Evolutionary conservation across 1,284 basidiomycete species (phyloP).

Genomic region (Ustilago trichophora): DNA sequence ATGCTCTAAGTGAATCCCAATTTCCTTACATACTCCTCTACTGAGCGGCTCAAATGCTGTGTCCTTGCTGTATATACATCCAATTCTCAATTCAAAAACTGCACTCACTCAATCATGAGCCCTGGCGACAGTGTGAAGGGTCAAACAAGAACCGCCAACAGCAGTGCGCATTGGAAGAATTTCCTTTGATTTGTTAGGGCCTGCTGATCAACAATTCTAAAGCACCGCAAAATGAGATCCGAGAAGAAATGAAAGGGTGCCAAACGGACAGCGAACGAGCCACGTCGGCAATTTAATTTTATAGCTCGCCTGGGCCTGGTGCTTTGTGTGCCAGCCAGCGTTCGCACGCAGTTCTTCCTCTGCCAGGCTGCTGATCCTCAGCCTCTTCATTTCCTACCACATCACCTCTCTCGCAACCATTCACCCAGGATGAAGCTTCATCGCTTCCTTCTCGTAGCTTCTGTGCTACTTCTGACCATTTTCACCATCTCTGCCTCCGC

Average conservation of each 20-base stretch:
- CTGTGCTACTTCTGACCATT: conserved; percentile 14
- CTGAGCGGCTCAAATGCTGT: no score
- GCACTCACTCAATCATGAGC: no score
- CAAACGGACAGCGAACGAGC: conserved; percentile 36
- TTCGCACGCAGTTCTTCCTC: no score
- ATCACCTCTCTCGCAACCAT: background rate
- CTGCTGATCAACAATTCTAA: no score
- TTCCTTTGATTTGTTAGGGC: no score
- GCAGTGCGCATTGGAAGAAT: no score
- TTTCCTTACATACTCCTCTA: no score
- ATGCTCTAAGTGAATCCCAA: conserved; percentile 34
- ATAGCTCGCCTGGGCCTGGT: no score
- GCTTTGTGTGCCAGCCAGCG: no score
- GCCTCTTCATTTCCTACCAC: background rate
- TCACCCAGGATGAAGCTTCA: conserved; percentile 20
- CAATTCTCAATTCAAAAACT: no score
- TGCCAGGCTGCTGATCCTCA: conserved; percentile 1
- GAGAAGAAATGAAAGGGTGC: conserved; percentile 14
- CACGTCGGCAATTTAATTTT: conserved; percentile 21
- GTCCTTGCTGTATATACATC: background rate
- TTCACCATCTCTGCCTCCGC: conserved; percentile 14
- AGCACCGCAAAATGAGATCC: background rate
- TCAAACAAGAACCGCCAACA: no score
- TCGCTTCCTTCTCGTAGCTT: conserved; percentile 16
- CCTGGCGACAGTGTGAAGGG: no score